phyloP scores from a whole-genome alignment of 2,329 filamentous ascomycete genomes.

The Elsinoe fawcettii region DNA sequence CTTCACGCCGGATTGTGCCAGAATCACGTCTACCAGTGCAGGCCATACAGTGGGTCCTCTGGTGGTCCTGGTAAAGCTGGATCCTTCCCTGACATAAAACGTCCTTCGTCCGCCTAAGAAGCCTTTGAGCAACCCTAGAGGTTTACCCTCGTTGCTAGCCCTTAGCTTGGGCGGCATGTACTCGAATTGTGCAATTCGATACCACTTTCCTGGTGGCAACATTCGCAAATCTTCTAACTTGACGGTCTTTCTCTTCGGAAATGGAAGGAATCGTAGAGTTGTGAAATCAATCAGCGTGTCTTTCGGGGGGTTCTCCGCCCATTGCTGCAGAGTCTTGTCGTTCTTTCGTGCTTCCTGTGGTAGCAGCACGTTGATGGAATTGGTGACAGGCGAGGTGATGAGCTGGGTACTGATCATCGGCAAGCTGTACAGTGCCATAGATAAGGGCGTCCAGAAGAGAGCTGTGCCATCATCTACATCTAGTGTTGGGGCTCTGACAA shows the following conservation, averaged over 20 bases:
- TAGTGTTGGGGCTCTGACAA: slow-evolving; percentile 56
- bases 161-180: slow-evolving; percentile 20
- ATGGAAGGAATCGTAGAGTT: slow-evolving; percentile 36
- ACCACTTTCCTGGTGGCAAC: slow-evolving; percentile 18
- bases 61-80: neutral
- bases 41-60: slow-evolving; percentile 7
- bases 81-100: slow-evolving; percentile 5
- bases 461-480: slow-evolving; percentile 35
- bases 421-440: slow-evolving; percentile 45
- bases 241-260: slow-evolving; percentile 27
- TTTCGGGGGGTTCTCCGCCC: slow-evolving; percentile 40
- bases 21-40: neutral
- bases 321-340: slow-evolving; percentile 48
- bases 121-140: neutral
- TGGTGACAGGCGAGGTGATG: slow-evolving; percentile 62
- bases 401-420: slow-evolving; percentile 59
- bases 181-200: slow-evolving; percentile 26
- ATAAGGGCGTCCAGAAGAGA: slow-evolving; percentile 40
- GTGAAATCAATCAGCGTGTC: slow-evolving; percentile 34
- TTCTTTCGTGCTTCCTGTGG: slow-evolving; percentile 58
- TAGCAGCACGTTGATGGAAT: slow-evolving; percentile 61
- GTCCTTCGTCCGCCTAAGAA: neutral
- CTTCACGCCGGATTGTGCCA: neutral
- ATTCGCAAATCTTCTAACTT: slow-evolving; percentile 24
- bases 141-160: neutral